phyloP scores from a whole-genome alignment of 179 eudicot species.

The Heliamphora ciliata region DNA sequence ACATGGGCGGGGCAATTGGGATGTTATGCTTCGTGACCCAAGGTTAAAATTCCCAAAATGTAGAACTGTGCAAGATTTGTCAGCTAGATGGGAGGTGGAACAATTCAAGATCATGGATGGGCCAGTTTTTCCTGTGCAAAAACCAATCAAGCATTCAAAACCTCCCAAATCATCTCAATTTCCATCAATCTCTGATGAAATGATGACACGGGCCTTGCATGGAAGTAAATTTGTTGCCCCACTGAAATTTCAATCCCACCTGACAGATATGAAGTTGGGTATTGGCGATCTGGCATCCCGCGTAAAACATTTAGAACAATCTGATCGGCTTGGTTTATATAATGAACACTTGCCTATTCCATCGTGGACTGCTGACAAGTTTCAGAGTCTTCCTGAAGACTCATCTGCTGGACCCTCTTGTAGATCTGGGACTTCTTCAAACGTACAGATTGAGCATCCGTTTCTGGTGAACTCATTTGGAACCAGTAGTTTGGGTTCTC shows the following conservation, averaged over 20 bases:
- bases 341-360: conserved; percentile 34
- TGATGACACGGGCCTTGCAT: conserved; percentile 71
- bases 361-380: conserved; percentile 36
- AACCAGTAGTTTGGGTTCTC: conserved; percentile 28
- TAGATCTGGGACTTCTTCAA: conserved; percentile 35
- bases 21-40: conserved; percentile 71
- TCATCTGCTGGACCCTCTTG: conserved; percentile 37
- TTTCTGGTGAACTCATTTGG: conserved; percentile 40
- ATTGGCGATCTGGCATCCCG: conserved; percentile 44
- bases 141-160: conserved; percentile 35
- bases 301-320: conserved; percentile 34
- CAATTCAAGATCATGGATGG: conserved; percentile 65
- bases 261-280: conserved; percentile 92
- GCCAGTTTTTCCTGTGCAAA: conserved; percentile 29
- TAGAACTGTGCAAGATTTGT: conserved; percentile 61
- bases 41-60: conserved; percentile 67
- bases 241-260: conserved; percentile 46
- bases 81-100: conserved; percentile 88
- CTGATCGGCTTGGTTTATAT: conserved; percentile 29
- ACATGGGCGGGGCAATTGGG: conserved; percentile 89
- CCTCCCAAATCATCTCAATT: conserved; percentile 35
- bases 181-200: conserved; percentile 69
- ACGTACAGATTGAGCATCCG: conserved; percentile 34
- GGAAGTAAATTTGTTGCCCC: conserved; percentile 54
- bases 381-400: conserved; percentile 34